Percentiles rank a stretch among this genome's conserved stretches.
phyloP scores from a whole-genome alignment of 495 filamentous ascomycete genomes.

The Aspergillus asperescens region DNA sequence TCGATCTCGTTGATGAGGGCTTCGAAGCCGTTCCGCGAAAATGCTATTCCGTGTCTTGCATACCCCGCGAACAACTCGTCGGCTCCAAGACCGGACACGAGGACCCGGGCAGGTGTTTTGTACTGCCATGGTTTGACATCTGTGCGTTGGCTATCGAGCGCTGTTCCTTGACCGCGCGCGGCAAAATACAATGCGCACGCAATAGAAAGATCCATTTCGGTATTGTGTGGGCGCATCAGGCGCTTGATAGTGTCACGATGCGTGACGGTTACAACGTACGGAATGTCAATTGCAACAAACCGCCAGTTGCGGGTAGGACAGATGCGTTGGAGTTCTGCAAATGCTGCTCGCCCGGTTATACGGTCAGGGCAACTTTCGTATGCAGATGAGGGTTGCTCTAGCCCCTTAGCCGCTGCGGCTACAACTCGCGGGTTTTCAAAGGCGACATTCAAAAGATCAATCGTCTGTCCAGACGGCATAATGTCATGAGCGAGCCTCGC shows the following conservation, averaged over 20 bases:
- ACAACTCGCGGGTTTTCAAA: conserved; percentile 87
- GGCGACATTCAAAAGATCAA: conserved; percentile 92
- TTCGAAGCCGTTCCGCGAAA: conserved; percentile 55
- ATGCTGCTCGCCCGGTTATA: conserved; percentile 72
- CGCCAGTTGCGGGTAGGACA: conserved; percentile 74
- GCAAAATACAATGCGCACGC: conserved; percentile 90
- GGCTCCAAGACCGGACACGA: conserved; percentile 89
- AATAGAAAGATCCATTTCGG: conserved; percentile 99
- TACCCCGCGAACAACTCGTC: conserved; percentile 97
- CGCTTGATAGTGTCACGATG: conserved; percentile 65
- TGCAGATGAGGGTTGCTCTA: conserved; percentile 27
- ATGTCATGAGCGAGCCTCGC: conserved; percentile 79
- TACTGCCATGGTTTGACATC: conserved; percentile 36
- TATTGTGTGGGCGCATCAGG: conserved; percentile 88
- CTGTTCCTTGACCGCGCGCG: conserved; percentile 63
- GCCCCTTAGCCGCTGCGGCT: conserved; percentile 32
- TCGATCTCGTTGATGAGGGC: conserved; percentile 79
- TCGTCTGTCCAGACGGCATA: conserved; percentile 57
- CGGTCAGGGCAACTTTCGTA: conserved; percentile 90
- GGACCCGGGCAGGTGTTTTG: conserved; percentile 68
- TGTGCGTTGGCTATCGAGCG: conserved; percentile 6
- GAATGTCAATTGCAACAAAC: conserved; percentile 78
- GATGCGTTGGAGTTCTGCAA: conserved; percentile 61
- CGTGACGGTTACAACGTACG: conserved; percentile 65
- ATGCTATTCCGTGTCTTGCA: conserved; percentile 74